Base-by-base conservation (phyloP, 1,139 yeast species). In the Yamadazyma jaroonii region DNA sequence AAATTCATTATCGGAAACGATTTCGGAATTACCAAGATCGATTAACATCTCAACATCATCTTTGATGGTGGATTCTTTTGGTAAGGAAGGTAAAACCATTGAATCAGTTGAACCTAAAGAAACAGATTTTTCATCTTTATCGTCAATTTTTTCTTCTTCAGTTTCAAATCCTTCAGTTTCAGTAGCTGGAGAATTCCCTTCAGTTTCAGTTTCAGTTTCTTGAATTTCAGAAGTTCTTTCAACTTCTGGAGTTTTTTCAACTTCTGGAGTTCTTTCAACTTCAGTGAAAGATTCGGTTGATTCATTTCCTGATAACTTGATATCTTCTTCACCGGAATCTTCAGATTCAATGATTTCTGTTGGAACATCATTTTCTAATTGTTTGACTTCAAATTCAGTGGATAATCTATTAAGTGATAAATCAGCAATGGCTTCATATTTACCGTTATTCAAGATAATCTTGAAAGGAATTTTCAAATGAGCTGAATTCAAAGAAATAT, bases 391-490 rank as follows among this genome's bases (percentile, higher is more conserved):
- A 26, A 57, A 51, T 14, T 27, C 42, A 10, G 64, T 60, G 17
- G 53, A 46, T 52, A 65, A 52, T 9, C 54, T 51, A 34, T 57
- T 57, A 43, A 56, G 39, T 25, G 53, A 54, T 46, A 67, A 53
- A 12, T 54, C 50, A 35, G 62, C 56, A 12, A 40, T 42, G 2
- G 62, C 69, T 31, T 36, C 39, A 29, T 53, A 44, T 9, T 42
- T 35, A 3, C 50, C 56, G 40, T 57, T 64, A 25, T 41, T 49
- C 48, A 67, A 52, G 6, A 49, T 40, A 13, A 66, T 47, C 32
- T 52, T 53, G 49, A 67, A 65, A 9, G 74, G 72, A 39, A 51
- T 59, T 39, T 62, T 61, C 40, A 61, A 54, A 42, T 67, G 67
- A n/a, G 61, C 59, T 39, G 55, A 55, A 34, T 53, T 54, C 35